Base-by-base conservation (phyloP, 371 early-diverging fungal species). In the Rhizopus microsporus region DNA sequence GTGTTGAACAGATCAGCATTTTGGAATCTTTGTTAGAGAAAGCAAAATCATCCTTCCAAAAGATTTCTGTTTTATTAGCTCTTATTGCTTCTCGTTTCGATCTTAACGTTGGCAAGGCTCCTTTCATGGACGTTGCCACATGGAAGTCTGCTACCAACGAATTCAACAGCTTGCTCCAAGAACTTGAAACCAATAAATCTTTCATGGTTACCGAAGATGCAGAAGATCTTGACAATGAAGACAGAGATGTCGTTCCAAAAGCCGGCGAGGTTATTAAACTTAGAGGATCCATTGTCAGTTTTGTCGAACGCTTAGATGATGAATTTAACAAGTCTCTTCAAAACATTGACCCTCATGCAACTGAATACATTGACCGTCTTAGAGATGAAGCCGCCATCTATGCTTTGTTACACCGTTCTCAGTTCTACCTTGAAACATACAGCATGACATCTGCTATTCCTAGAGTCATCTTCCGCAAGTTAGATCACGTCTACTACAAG, bases 401-500 rank as follows among this genome's bases (percentile, higher is more conserved):
- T 68, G 83, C 88, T 42, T 77, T 93, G 44, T 88, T 97, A 65
- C 88, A 93, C 32, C 93, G 99, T 46, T 75, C 91, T 32, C 93
- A 93, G 73, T 71, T 72, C 54, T 96, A 96, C 84, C 86, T 85
- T 65, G 84, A 85, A 64, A 74, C 75, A 46, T 68, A 78, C 51
- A 67, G 78, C 54, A 78, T 88, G 67, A 78, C 78, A 37, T 84
- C 77, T 45, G 80, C 80, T 60, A 64, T 86, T 64, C 86, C 89
- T 59, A 81, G 89, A 64, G 86, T 88, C 5, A 75, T 93, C 40
- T 86, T 94, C 80, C 87, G 95, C 60, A 86, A 96, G 39, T 77
- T 98, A 60, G 97, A 97, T 75, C 98, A 96, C 74, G 68, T 97
- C 59, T 96, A 97, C 87, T 95, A 92, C 85, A 96, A 97, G 84